Base-by-base conservation (phyloP, 495 filamentous ascomycete species). In the Annulohypoxylon stygium region DNA sequence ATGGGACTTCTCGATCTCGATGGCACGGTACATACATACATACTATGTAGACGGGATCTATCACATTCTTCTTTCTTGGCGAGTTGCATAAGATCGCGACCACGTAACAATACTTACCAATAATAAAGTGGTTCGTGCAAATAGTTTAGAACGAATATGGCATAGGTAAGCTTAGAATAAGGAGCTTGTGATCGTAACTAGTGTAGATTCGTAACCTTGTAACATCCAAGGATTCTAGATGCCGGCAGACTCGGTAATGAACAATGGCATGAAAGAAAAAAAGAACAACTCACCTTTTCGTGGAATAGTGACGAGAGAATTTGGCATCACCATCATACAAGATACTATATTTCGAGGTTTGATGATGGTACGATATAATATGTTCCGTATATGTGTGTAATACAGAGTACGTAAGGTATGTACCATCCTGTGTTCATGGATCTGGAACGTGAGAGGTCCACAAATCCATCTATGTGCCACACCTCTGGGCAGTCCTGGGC, bases 381-480 rank as follows among this genome's bases (percentile, higher is more conserved):
- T 47, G 16, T 51, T 60, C 33, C 43, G 3, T 50, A 33, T 55
- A 16, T 55, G 14, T 16, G 8, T 26, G 50, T 65, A 20, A 26
- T 66, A 61, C 37, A 12, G 39, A 16, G 37, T 73, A 41, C n/a
- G 55, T 39, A 20, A 37, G 14, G 34, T 58, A 37, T 18, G 54
- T 23, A 51, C 48, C 48, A 23, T 51, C 18, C n/a, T 51, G 48
- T 12, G 26, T 39, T 41, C 9, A 39, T 33, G 57, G 63, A 75
- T 75, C 72, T 75, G 63, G 72, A 67, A 70, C 58, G 63, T 55
- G 10, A 18, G 50, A 16, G 58, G 59, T 54, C 67, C 67, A 70
- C 71, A 66, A 33, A 58, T 67, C 51, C 23, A 74, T 70, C 61
- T 67, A 63, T 54, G 62, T 70, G 67, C 71, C 71, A 67, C 62